Evolutionary conservation across 495 filamentous ascomycete genomes (phyloP), one percentile per base, ranked within the genome.

Genomic region (Alectoria sarmentosa): DNA sequence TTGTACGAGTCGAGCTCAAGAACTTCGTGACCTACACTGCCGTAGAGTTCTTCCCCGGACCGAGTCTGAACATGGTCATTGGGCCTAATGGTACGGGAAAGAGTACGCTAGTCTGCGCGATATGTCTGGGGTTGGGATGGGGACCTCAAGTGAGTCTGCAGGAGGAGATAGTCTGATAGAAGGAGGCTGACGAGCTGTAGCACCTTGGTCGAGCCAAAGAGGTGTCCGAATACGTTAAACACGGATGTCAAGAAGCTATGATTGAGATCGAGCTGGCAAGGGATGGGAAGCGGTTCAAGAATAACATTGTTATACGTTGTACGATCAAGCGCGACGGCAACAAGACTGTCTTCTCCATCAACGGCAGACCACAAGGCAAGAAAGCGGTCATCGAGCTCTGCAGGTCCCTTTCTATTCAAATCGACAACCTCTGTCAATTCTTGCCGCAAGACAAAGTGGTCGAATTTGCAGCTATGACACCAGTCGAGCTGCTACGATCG

Each of bases 401-500:
- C 23, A 84, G 77, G 58, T 81, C 77, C 0, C 86, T 95, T 63
- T 82, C 85, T 30, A 97, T 98, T 42, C 95, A 98, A 75, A 88
- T 98, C 71, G 94, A 98, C 75, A 99, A 99, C 69, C 80, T 98
- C 4, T 99, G 94, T 73, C 94, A 98, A 75, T 99, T 99, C 69
- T 80, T 99, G 42, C 94, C 94, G 1, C 94, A 99, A 73, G 94
- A 99, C 72, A 89, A 91, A 70, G 95, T 99, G 9, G 90, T 90
- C 32, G 92, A 96, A 66, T 99, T 99, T 71, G 90, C 94, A 14
- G 88, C 83, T 19, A 80, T 97, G 66, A 88, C 85, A 10, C 89
- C 91, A 0, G 78, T 92, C n/a, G 89, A 95, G n/a, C 80, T 96
- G 23, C 81, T 99, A 4, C 77, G 83, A 46, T 88, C 92, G 58